Evolutionary conservation across 2,329 filamentous ascomycete species (phyloP).

Genomic region (Sporothrix schenckii): DNA sequence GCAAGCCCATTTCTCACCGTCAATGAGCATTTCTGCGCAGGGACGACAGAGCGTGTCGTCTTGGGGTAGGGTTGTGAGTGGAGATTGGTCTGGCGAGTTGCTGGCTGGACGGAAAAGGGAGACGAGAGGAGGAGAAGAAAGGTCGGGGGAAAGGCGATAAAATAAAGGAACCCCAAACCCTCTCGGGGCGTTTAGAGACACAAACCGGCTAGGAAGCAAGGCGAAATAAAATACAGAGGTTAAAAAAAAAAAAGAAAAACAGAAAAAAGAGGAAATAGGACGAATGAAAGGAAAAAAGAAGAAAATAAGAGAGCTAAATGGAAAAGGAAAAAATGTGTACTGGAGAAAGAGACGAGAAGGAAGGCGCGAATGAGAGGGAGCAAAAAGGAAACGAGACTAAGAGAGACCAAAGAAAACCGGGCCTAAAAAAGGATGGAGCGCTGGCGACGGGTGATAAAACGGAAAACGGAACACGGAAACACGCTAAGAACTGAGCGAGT

Average conservation of each 20-base stretch:
- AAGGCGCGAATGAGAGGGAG: constrained; percentile 19
- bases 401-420: constrained; percentile 12
- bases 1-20: constrained; percentile 98
- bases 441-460: constrained; percentile 32
- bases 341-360: not conserved
- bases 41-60: constrained; percentile 15
- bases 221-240: not conserved
- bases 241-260: not conserved
- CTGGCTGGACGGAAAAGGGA: constrained; percentile 6
- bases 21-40: constrained; percentile 68
- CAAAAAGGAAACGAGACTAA: constrained; percentile 22
- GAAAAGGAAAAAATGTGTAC: constrained; percentile 11
- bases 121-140: constrained; percentile 13
- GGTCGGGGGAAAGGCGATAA: constrained; percentile 18
- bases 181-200: not conserved
- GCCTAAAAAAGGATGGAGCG: constrained; percentile 28
- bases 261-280: constrained; percentile 1
- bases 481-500: constrained; percentile 32
- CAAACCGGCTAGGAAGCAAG: not conserved
- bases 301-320: constrained; percentile 15
- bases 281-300: constrained; percentile 21
- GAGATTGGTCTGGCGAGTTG: constrained; percentile 28
- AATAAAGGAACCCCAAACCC: constrained; percentile 15
- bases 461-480: constrained; percentile 31
- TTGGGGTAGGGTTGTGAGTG: constrained; percentile 29